Conservation (phyloP, 805 yeast species). For the Cyberlindnera sargentensis region DNA sequence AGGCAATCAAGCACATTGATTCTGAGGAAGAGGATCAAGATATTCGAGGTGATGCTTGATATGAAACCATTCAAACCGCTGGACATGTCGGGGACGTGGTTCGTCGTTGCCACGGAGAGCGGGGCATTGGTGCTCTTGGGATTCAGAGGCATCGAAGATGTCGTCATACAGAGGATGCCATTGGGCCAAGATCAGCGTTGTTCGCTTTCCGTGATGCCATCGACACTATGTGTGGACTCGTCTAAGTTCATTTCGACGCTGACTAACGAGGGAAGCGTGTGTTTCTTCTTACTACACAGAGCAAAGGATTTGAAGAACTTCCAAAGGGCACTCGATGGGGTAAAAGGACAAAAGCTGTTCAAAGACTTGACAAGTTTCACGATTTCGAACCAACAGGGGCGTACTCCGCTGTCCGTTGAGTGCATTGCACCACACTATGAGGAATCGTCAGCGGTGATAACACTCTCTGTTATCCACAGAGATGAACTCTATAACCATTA, state of each 20-base stretch:
- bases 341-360: slow-evolving; percentile 5
- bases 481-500: slow-evolving; percentile 14
- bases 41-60: slow-evolving; percentile 14
- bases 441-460: slow-evolving; percentile 1
- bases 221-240: slow-evolving; percentile 11
- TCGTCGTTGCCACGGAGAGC: slow-evolving; percentile 11
- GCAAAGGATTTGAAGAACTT: slow-evolving; percentile 11
- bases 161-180: slow-evolving; percentile 5
- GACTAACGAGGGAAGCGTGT: slow-evolving; percentile 15
- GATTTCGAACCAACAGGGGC: slow-evolving; percentile 12
- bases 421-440: slow-evolving; percentile 9
- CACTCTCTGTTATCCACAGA: slow-evolving; percentile 11
- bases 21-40: slow-evolving; percentile 7
- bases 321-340: slow-evolving; percentile 8
- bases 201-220: slow-evolving; percentile 4
- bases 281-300: slow-evolving; percentile 8
- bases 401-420: slow-evolving; percentile 13
- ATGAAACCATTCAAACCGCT: slow-evolving; percentile 6
- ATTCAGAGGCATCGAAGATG: slow-evolving; percentile 11
- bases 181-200: neutral
- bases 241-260: slow-evolving; percentile 8
- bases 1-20: neutral
- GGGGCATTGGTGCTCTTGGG: slow-evolving; percentile 13
- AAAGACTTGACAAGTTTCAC: slow-evolving; percentile 9
- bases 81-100: slow-evolving; percentile 9